Conservation (phyloP, 2,329 filamentous ascomycete species). For the Cladophialophora bantiana region DNA sequence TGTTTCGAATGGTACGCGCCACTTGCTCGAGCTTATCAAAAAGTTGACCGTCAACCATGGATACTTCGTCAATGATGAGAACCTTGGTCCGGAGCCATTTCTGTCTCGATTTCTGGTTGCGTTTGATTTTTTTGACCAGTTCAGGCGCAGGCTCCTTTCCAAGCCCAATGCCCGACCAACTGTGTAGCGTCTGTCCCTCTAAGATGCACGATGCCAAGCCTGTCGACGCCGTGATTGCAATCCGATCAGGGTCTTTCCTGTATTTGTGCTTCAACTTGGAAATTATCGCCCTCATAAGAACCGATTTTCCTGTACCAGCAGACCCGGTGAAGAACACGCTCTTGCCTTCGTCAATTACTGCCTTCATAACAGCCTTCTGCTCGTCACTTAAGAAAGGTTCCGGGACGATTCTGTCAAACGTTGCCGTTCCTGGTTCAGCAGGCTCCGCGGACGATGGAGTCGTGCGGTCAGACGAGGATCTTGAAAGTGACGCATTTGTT, state of each 20-base stretch:
- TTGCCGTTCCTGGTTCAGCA: constrained; percentile 28
- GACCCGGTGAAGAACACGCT: constrained; percentile 99
- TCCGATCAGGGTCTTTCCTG: constrained; percentile 75
- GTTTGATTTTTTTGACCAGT: constrained; percentile 87
- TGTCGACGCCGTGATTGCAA: constrained; percentile 94
- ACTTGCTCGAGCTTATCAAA: constrained; percentile 96
- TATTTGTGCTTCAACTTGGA: constrained; percentile 78
- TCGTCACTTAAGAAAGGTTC: constrained; percentile 72
- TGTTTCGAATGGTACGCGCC: constrained; percentile 84
- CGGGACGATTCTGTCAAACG: constrained; percentile 47
- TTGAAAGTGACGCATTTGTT: constrained; percentile 17
- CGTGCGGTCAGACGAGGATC: constrained; percentile 22
- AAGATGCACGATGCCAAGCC: constrained; percentile 97
- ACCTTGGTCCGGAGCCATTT: constrained; percentile 89
- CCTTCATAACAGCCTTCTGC: constrained; percentile 80
- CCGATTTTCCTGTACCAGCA: constrained; percentile 94
- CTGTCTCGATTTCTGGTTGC: constrained; percentile 84
- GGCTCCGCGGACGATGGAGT: constrained; percentile 14
- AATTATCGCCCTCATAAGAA: constrained; percentile 92
- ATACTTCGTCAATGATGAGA: constrained; percentile 91
- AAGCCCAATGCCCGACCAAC: constrained; percentile 92
- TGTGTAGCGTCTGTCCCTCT: constrained; percentile 92
- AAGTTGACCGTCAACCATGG: constrained; percentile 96
- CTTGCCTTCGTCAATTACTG: constrained; percentile 79
- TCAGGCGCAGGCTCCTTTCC: constrained; percentile 85